Base-by-base conservation (phyloP, 1,284 basidiomycete species). In the Binderoboletus segoi region DNA sequence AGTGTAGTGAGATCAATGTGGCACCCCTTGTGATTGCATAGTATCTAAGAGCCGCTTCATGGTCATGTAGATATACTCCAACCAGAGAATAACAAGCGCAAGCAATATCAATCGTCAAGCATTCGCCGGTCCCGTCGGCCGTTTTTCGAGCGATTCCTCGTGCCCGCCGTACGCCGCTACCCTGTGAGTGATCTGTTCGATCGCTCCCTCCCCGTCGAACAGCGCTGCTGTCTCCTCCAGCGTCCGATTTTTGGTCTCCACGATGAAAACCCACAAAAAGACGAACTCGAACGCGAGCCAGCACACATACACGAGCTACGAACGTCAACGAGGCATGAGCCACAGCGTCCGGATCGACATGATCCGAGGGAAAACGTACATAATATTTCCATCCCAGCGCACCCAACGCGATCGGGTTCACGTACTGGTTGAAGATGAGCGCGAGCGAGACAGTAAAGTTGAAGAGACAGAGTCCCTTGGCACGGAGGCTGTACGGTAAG, bases 391-490 rank as follows among this genome's bases (percentile, higher is more conserved):
- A 92, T 45, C 69, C 74, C 53, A 89, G 71, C 26, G 73, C 69
- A 6, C 69, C 72, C 53, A 87, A 78, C 4, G 88, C 89, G 64
- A 92, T 80, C n/a, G 90, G 90, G 74, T 92, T 93, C 67, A 88
- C 83, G 63, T 89, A 92, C 73, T 91, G 88, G 72, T 91, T 92
- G 77, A 91, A 89, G 59, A 87, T 84, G 61, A 88, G 82, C 0
- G 88, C 82, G 21, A 84, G 62, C 21, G 85, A 86, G 63, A 88
- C 81, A 56, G 79, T 72, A 61, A 89, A 85, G 75, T 85, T 86
- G 77, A 89, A 88, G 48, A 91, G 69, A 60, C 82, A 88, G 75
- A 92, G 83, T 52, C 89, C 90, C 76, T 91, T 91, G 51, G 91
- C 88, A 65, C 90, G 88, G 51, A 92, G 77, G 32, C 76, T 72